Evolutionary conservation across 2,329 filamentous ascomycete species (phyloP), one percentile per base, ranked within the genome.

Genomic region (Microascus cirrosus): DNA sequence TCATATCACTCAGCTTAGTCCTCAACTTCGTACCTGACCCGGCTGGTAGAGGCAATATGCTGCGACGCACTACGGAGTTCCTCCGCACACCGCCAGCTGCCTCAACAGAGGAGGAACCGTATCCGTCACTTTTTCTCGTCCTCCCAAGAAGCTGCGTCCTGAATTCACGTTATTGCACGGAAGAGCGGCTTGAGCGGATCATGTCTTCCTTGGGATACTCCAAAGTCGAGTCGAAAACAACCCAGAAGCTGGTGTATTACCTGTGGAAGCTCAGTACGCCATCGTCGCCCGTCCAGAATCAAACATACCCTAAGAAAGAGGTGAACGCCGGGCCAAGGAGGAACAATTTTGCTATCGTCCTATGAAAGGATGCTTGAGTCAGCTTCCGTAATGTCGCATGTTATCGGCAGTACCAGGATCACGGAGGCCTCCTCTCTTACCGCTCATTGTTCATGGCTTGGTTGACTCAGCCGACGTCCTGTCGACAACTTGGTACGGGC

Each of bases 1-100:
- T 97, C 56, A 86, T 99, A 65, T 96, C 91, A 55, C 77, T 99
- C 25, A 96, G 91, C 10, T 75, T 99, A 57, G 94, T 99, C 5
- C 77, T 99, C 61, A 99, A 99, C 70, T 99, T 91, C 67, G 92
- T 97, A 2, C 89, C 93, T 0, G 85, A 92, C 63, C 80, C 90
- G 2, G 73, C 73, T 35, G 81, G 78, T 4, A 81, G 92, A 64
- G 94, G 94, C 2, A 82, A 89, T 59, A 99, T 99, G 94, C 80
- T 99, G 57, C 77, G 81, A 56, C 82, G 89, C 48, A 91, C 87
- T 36, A 77, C 86, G 15, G 72, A 81, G 22, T 96, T 96, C 66
- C 74, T 95, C 52, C 80, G 72, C 52, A 5, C 5, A 12, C 55
- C 32, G 2, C n/a, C 15, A 12, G 45, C 12, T 3, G 20, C 55